Conservation (phyloP, 2,329 filamentous ascomycete species). For the Ophiocordyceps australis region DNA sequence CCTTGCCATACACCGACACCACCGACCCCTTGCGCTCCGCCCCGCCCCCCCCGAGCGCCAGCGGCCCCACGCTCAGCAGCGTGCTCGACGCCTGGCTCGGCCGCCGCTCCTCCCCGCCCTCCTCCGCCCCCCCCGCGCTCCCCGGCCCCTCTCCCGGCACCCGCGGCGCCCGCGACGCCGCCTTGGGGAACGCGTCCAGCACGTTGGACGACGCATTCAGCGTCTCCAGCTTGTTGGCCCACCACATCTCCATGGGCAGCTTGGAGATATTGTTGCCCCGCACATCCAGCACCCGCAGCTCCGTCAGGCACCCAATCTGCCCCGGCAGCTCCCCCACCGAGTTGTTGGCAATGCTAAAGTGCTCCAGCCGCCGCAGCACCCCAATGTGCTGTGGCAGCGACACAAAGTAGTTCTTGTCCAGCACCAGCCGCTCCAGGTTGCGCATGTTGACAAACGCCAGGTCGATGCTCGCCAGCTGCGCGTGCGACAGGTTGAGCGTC, state of each 20-base stretch:
- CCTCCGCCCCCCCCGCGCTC: constrained; percentile 13
- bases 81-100: constrained; percentile 74
- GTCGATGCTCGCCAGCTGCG: constrained; percentile 80
- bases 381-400: constrained; percentile 76
- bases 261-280: constrained; percentile 85
- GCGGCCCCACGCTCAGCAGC: constrained; percentile 57
- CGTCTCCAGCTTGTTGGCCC: constrained; percentile 74
- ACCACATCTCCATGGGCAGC: constrained; percentile 90
- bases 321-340: constrained; percentile 66
- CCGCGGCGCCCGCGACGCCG: constrained; percentile 50
- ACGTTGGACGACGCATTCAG: constrained; percentile 94
- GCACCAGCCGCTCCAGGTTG: constrained; percentile 69
- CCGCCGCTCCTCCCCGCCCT: constrained; percentile 39
- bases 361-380: constrained; percentile 63
- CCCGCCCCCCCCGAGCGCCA: constrained; percentile 41
- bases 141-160: constrained; percentile 29
- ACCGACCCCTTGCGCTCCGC: constrained; percentile 65
- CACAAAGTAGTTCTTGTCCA: constrained; percentile 93
- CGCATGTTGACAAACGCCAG: constrained; percentile 75
- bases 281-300: constrained; percentile 73
- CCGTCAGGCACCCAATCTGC: constrained; percentile 73
- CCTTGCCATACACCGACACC: constrained; percentile 61
- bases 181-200: constrained; percentile 78
- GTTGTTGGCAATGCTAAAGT: constrained; percentile 90
- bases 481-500: constrained; percentile 75